phyloP scores from a whole-genome alignment of 1,284 basidiomycete genomes.

The Ceratobasidium sp. region DNA sequence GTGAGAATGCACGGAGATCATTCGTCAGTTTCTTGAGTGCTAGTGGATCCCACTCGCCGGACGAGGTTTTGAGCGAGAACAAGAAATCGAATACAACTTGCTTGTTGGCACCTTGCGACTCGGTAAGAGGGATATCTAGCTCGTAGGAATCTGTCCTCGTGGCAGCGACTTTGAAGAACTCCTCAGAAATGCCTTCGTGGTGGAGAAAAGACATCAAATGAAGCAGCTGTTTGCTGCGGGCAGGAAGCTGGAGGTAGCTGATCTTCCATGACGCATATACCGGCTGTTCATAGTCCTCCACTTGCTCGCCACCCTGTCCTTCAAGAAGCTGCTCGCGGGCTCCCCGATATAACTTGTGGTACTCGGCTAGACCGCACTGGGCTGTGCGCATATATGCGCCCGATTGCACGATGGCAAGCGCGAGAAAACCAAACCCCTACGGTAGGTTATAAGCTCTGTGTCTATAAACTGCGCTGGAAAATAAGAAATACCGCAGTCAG shows the following conservation, averaged over 20 bases:
- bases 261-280: slow-evolving; percentile 11
- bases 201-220: slow-evolving; percentile 21
- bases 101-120: background rate
- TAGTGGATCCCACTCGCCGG: background rate
- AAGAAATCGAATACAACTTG: background rate
- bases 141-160: too few relatives aligned
- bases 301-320: background rate
- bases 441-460: background rate
- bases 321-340: slow-evolving; percentile 2
- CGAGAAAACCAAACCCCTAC: slow-evolving; percentile 19
- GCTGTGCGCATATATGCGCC: slow-evolving; percentile 26
- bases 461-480: background rate
- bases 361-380: background rate
- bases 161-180: slow-evolving; percentile 8
- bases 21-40: background rate
- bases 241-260: background rate
- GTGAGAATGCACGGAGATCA: background rate
- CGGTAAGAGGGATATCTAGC: background rate
- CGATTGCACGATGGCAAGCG: slow-evolving; percentile 12
- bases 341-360: background rate
- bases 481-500: background rate
- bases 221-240: background rate
- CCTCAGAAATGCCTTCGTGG: slow-evolving; percentile 20
- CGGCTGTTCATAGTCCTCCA: slow-evolving; percentile 4
- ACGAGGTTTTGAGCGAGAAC: too few relatives aligned